phyloP scores from a whole-genome alignment of 257 asterid species.

The Lycium ferocissimum region DNA sequence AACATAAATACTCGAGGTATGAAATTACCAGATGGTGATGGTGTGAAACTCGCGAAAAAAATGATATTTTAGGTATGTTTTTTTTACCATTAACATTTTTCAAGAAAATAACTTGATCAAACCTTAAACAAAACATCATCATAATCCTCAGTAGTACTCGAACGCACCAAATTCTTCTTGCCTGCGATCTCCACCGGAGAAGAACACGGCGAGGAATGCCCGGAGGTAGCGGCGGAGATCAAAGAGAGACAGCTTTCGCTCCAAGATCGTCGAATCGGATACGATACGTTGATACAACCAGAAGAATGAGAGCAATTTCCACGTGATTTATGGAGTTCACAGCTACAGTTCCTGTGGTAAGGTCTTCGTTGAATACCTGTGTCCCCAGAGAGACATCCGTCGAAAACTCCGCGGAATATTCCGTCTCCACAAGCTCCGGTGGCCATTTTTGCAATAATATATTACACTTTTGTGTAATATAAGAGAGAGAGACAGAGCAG shows the following conservation, averaged over 20 bases:
- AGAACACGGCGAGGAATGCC: constrained; percentile 43
- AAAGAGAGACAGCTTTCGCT: constrained; percentile 60
- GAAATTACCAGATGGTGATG: too few relatives aligned
- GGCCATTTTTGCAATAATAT: constrained; percentile 44
- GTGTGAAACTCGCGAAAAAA: too few relatives aligned
- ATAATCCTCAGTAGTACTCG: constrained; percentile 37
- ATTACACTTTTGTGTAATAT: neutral
- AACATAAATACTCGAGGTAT: too few relatives aligned
- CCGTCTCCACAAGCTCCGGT: constrained; percentile 72
- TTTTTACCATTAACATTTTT: too few relatives aligned
- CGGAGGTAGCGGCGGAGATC: constrained; percentile 38
- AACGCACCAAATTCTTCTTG: constrained; percentile 43
- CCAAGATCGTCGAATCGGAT: constrained; percentile 66
- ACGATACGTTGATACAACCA: constrained; percentile 45
- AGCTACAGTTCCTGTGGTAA: constrained; percentile 71
- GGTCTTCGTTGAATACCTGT: constrained; percentile 64
- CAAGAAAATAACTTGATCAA: neutral
- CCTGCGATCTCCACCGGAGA: constrained; percentile 38
- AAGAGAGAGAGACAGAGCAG: neutral
- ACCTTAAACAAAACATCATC: neutral
- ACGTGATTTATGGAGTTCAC: constrained; percentile 64
- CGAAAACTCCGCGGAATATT: constrained; percentile 51
- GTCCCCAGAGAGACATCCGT: constrained; percentile 68
- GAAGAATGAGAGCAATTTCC: constrained; percentile 55
- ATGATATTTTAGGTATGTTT: too few relatives aligned